Evolutionary conservation across 805 yeast species (phyloP).

Genomic region (Yamadazyma akitaensis): DNA sequence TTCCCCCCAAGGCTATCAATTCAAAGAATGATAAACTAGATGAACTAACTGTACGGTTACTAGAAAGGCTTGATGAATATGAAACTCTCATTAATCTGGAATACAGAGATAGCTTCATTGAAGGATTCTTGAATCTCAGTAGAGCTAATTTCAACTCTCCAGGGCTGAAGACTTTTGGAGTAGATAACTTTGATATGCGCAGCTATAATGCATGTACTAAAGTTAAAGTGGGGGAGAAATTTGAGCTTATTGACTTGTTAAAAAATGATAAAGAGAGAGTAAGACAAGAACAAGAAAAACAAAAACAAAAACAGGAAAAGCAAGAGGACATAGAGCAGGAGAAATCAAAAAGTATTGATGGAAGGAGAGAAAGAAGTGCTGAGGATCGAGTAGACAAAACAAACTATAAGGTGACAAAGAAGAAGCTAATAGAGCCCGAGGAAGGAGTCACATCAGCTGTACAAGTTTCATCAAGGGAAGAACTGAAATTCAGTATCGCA

Average conservation of each 20-base stretch:
- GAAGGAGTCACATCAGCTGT: neutral
- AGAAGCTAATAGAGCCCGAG: neutral
- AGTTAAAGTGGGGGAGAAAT: constrained; percentile 8
- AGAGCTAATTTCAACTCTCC: constrained; percentile 41
- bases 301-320: neutral
- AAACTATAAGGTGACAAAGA: neutral
- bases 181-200: constrained; percentile 40
- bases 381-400: neutral
- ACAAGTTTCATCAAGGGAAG: neutral
- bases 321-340: neutral
- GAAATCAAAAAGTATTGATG: neutral
- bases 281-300: neutral
- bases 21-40: neutral
- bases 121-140: constrained; percentile 41
- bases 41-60: constrained; percentile 16
- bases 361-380: neutral
- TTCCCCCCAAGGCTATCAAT: too few relatives aligned
- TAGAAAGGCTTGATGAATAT: constrained; percentile 33
- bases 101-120: constrained; percentile 20
- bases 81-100: constrained; percentile 21
- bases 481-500: neutral
- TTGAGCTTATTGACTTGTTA: constrained; percentile 3
- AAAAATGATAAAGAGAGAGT: neutral
- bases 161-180: constrained; percentile 32
- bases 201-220: constrained; percentile 24